Evolutionary conservation across 2,329 filamentous ascomycete species (phyloP).

Genomic region (Colletotrichum sp.): DNA sequence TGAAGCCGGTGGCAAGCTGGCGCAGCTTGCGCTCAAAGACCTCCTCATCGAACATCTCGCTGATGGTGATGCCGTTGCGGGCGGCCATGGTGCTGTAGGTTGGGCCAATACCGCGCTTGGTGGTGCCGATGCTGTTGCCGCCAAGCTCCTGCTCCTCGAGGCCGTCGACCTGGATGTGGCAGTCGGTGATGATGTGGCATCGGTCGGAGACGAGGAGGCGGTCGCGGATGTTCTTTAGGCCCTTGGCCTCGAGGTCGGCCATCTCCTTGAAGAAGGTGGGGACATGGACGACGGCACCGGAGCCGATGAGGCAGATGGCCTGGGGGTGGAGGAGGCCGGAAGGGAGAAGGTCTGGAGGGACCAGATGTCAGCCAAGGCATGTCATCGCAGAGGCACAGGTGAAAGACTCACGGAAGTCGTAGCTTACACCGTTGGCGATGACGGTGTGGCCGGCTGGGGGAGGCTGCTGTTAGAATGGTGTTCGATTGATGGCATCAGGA

Average conservation of each 20-base stretch:
- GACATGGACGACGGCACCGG: slow-evolving; percentile 71
- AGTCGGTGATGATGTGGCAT: slow-evolving; percentile 67
- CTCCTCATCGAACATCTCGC: slow-evolving; percentile 70
- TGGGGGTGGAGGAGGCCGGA: slow-evolving; percentile 75
- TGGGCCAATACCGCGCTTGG: slow-evolving; percentile 43
- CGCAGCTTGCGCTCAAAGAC: slow-evolving; percentile 71
- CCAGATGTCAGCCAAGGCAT: slow-evolving; percentile 24
- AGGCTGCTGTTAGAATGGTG: slow-evolving; percentile 15
- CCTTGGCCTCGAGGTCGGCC: slow-evolving; percentile 40
- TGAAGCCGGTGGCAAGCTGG: slow-evolving; percentile 63
- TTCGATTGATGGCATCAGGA: slow-evolving; percentile 11
- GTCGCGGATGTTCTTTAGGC: slow-evolving; percentile 40
- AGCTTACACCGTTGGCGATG: slow-evolving; percentile 22
- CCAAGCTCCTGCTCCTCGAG: slow-evolving; percentile 65
- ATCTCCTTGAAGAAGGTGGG: slow-evolving; percentile 48
- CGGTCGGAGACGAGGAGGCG: slow-evolving; percentile 68
- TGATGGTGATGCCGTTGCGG: slow-evolving; percentile 68
- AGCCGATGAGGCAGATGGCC: slow-evolving; percentile 77
- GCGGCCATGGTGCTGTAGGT: slow-evolving; percentile 57
- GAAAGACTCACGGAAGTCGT: slow-evolving; percentile 22
- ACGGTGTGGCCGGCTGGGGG: slow-evolving; percentile 21
- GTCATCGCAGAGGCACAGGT: neutral
- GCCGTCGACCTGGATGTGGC: slow-evolving; percentile 72
- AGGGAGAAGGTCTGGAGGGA: slow-evolving; percentile 62
- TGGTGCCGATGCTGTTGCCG: slow-evolving; percentile 37